Evolutionary conservation across 768 basidiomycete species (phyloP), one percentile per base, ranked within the genome.

Genomic region (Lactarius sp.): DNA sequence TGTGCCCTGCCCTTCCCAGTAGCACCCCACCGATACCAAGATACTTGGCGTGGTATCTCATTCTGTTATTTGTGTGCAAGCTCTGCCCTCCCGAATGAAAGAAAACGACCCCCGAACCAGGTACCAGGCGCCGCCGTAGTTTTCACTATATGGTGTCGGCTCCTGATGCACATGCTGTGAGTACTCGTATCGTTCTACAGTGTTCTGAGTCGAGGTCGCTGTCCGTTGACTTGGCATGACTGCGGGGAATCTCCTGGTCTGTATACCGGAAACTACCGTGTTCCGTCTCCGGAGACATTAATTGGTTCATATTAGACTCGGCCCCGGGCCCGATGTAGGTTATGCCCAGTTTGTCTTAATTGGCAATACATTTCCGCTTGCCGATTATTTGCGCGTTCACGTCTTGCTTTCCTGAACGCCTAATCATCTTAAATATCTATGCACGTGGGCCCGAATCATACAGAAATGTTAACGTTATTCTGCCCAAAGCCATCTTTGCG

Each of bases 321-420:
- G 42, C 42, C 18, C 16, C 42, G 42, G 42, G 16, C 18, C 16
- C 13, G 39, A 41, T 2, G 27, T 27, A 27, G 27, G 27, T 27
- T 12, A 44, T 56, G 71, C 52, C 59, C 66, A 13, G 37, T 71
- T 57, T 67, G 69, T 52, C 68, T 71, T 31, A 66, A 71, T 59
- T 73, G 59, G 59, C 64, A 69, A 63, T 70, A 71, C 60, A 68
- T 65, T n/a, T 68, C 64, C 46, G 56, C 81, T 82, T 39, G 83
- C 83, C 39, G 39, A 41, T 41, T 41, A 5, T 3, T 69, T 85
- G 13, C 77, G 79, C 8, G 80, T 82, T 6, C 82, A 73, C 27
- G 2, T 27, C 27, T 61, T 62, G 81, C 31, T 83, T 81, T 1
- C 20, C 79, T 82, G 56, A 70, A 77, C 31, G 85, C 82, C 2